Evolutionary conservation across 768 basidiomycete genomes (phyloP).

Genomic region (Podaxis sp.): DNA sequence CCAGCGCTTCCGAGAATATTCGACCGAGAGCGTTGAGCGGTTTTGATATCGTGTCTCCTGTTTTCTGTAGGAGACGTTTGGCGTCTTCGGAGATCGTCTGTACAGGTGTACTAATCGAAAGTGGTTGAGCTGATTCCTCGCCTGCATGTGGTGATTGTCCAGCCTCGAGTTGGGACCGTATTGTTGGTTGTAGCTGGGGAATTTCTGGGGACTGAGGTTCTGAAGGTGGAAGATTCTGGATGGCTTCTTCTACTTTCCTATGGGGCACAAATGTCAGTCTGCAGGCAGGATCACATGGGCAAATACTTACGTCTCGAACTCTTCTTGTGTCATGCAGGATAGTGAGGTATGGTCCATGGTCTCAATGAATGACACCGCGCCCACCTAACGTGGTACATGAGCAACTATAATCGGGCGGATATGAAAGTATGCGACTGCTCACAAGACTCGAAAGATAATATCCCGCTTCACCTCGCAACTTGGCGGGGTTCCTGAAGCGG

Average conservation of each 20-base stretch:
- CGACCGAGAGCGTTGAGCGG: slow-evolving; percentile 87
- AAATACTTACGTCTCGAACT: slow-evolving; percentile 74
- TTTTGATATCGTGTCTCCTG: slow-evolving; percentile 87
- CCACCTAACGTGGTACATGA: slow-evolving; percentile 58
- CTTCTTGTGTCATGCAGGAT: slow-evolving; percentile 90
- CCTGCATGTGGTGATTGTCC: slow-evolving; percentile 60
- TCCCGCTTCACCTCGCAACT: slow-evolving; percentile 92
- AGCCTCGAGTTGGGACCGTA: slow-evolving; percentile 19
- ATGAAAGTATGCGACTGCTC: slow-evolving; percentile 24
- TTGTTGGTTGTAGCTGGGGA: slow-evolving; percentile 28
- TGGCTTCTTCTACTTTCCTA: slow-evolving; percentile 55
- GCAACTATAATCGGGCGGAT: neutral
- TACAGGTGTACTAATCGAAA: slow-evolving; percentile 61
- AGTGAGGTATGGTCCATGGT: slow-evolving; percentile 95
- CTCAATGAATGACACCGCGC: slow-evolving; percentile 96
- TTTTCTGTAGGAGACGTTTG: slow-evolving; percentile 80
- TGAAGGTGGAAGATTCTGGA: slow-evolving; percentile 47
- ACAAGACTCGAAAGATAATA: slow-evolving; percentile 97
- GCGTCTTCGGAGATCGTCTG: slow-evolving; percentile 70
- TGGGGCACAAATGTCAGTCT: neutral
- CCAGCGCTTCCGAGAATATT: slow-evolving; percentile 84
- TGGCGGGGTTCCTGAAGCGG: slow-evolving; percentile 86
- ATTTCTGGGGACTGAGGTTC: slow-evolving; percentile 37
- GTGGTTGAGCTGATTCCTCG: slow-evolving; percentile 85
- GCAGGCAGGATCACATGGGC: neutral